phyloP scores from a whole-genome alignment of 108 stramenopile genomes.

The Nannochloropsis granulata region DNA sequence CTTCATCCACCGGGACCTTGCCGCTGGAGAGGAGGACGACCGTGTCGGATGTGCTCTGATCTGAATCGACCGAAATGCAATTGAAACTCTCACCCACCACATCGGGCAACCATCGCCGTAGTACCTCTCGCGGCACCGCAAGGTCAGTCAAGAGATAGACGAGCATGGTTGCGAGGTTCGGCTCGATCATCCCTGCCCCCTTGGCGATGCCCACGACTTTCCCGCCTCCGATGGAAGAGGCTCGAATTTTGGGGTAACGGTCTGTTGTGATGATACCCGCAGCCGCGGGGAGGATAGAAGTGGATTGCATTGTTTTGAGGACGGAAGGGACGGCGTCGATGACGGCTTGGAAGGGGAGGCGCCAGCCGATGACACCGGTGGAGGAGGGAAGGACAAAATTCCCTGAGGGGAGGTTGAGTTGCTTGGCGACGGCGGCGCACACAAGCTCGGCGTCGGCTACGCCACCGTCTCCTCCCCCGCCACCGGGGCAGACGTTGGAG shows the following conservation, averaged over 20 bases:
- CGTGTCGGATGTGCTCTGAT: conserved; percentile 84
- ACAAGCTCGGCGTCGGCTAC: conserved; percentile 58
- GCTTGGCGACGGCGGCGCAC: conserved; percentile 62
- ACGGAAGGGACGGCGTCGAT: background rate
- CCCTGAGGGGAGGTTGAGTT: conserved; percentile 50
- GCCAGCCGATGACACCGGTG: conserved; percentile 97
- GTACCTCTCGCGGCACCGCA: conserved; percentile 31
- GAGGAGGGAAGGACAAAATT: conserved; percentile 51
- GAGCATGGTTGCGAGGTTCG: conserved; percentile 94
- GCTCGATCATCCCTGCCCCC: conserved; percentile 98
- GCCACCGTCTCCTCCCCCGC: conserved; percentile 49
- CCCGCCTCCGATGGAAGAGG: background rate
- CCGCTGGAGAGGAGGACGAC: conserved; percentile 64
- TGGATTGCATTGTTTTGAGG: conserved; percentile 4
- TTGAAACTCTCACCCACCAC: conserved; percentile 70
- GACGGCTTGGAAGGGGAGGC: conserved; percentile 71
- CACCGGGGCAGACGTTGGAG: conserved; percentile 81
- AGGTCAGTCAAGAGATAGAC: conserved; percentile 80
- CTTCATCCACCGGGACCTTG: conserved; percentile 38
- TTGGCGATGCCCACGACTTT: conserved; percentile 50
- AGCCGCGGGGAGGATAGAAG: conserved; percentile 7
- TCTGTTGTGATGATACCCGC: conserved; percentile 44
- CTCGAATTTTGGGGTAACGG: conserved; percentile 42
- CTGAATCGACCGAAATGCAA: conserved; percentile 84
- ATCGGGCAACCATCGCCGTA: conserved; percentile 53